phyloP scores from a whole-genome alignment of 495 filamentous ascomycete species.

The Penicillium mononematosum region DNA sequence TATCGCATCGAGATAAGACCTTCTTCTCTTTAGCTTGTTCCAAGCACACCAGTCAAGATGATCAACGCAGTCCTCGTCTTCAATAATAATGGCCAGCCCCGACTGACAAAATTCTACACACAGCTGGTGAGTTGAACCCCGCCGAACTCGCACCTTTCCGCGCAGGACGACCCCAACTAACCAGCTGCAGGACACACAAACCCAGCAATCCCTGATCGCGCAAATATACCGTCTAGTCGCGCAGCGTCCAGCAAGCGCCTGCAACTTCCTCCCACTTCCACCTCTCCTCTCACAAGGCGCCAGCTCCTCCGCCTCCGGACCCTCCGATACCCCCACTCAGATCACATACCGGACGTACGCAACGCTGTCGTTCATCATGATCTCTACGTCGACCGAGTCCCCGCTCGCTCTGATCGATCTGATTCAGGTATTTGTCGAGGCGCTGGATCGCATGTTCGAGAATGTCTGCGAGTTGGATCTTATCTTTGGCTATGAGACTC shows the following conservation, averaged over 20 bases:
- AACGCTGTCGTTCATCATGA: constrained; percentile 97
- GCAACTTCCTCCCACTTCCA: constrained; percentile 91
- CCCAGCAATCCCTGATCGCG: constrained; percentile 92
- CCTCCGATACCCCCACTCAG: constrained; percentile 87
- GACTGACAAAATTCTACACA: constrained; percentile 98
- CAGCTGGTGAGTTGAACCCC: constrained; percentile 67
- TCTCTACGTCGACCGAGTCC: constrained; percentile 94
- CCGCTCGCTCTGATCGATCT: constrained; percentile 93
- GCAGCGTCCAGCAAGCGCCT: constrained; percentile 80
- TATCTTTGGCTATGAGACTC: constrained; percentile 97
- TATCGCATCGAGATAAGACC: constrained; percentile 6
- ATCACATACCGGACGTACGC: constrained; percentile 98
- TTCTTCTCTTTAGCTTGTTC: background rate
- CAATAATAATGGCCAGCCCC: constrained; percentile 95
- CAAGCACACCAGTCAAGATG: constrained; percentile 54
- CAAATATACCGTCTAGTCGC: constrained; percentile 98
- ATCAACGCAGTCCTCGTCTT: constrained; percentile 99
- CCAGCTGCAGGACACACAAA: constrained; percentile 74
- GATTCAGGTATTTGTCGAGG: constrained; percentile 96
- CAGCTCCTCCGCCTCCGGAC: constrained; percentile 54
- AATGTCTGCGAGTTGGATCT: constrained; percentile 98
- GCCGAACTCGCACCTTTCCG: background rate
- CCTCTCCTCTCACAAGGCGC: constrained; percentile 65
- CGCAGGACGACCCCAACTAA: constrained; percentile 12
- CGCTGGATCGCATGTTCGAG: constrained; percentile 91